Percentiles rank a stretch among this genome's conserved stretches.
Evolutionary conservation across 495 filamentous ascomycete genomes (phyloP).

Genomic region (Evernia prunastri): DNA sequence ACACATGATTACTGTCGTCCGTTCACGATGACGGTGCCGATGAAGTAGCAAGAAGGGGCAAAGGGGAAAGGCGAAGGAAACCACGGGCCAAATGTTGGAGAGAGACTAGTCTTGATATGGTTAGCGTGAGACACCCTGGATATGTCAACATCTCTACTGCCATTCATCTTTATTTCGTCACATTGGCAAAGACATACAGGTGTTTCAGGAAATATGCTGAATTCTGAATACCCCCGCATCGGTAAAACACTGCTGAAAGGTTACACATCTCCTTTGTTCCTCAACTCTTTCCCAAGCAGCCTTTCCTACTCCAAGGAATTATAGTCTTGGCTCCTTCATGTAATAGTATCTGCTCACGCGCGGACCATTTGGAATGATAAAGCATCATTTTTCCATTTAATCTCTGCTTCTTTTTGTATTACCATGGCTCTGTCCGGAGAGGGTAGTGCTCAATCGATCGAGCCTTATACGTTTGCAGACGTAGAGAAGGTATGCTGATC

Average conservation of each 20-base stretch:
- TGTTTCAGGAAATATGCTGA: background rate
- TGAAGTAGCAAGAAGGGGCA: too few relatives aligned
- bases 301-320: background rate
- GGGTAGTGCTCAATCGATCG: background rate
- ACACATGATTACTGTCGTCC: background rate
- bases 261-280: background rate
- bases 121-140: background rate
- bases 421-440: background rate
- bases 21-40: background rate
- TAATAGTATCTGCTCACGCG: background rate
- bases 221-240: background rate
- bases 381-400: background rate
- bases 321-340: constrained; percentile 2
- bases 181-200: background rate
- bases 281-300: background rate
- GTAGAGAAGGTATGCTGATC: constrained; percentile 11
- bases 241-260: background rate
- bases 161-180: background rate
- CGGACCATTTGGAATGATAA: background rate
- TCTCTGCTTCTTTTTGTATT: background rate
- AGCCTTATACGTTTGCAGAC: constrained; percentile 6
- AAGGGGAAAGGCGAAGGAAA: background rate
- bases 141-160: background rate
- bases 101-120: background rate
- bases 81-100: background rate